These are phyloP conservation scores for Hypomyces perniciosus DNA, from an alignment of 2,329 filamentous ascomycete genomes.

Conservation along the genomic window DNA sequence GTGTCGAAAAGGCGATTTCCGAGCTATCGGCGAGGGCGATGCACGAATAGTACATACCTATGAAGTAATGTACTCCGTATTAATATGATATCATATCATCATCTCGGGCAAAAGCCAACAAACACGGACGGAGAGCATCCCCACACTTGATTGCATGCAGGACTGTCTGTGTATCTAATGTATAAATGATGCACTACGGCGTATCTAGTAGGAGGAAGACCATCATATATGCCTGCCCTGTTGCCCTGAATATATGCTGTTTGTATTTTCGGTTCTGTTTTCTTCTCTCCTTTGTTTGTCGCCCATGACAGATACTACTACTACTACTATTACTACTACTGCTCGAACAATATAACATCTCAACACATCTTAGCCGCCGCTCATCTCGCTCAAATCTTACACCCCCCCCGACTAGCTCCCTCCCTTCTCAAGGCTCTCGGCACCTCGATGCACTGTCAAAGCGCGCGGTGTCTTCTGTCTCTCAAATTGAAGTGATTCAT, in stretches of 20 bases:
- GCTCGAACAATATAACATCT: too few species aligned
- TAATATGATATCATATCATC: background rate
- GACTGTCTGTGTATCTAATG: background rate
- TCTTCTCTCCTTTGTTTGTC: too few species aligned
- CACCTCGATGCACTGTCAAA: constrained; percentile 7
- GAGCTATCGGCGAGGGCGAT: constrained; percentile 12
- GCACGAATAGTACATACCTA: background rate
- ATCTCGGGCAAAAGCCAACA: background rate
- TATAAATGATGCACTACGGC: too few species aligned
- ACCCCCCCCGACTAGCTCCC: constrained; percentile 2
- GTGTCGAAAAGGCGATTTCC: background rate
- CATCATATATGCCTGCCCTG: too few species aligned
- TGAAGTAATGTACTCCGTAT: too few species aligned
- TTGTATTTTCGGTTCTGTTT: too few species aligned
- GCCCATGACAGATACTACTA: too few species aligned
- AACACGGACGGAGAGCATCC: too few species aligned
- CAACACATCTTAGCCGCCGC: constrained; percentile 2
- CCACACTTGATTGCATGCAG: too few species aligned
- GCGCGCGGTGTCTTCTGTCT: constrained; percentile 1
- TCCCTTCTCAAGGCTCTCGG: background rate
- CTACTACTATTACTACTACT: too few species aligned
- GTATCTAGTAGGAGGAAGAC: too few species aligned
- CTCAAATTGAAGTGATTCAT: constrained; percentile 7
- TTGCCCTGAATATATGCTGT: too few species aligned
- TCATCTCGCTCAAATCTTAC: constrained; percentile 11